Evolutionary conservation across 2,329 filamentous ascomycete species (phyloP), one percentile per base, ranked within the genome.

Genomic region (Fusarium decemcellulare): DNA sequence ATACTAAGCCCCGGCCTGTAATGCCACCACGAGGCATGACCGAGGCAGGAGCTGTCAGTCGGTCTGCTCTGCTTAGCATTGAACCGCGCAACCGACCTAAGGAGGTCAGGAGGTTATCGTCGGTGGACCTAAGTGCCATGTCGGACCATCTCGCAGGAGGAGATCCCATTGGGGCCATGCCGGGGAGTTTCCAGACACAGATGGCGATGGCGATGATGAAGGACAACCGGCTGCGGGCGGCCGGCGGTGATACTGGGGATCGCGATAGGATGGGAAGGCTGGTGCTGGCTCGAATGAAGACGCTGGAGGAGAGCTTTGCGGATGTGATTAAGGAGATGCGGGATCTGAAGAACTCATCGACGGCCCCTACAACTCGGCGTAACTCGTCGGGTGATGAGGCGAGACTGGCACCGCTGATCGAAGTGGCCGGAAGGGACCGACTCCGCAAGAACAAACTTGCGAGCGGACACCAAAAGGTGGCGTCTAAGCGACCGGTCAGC

Each of bases 251-350:
- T 48, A 62, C 77, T 5, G 79, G 76, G 58, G 83, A 84, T 85
- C 88, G 78, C 27, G 91, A 93, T 75, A 88, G 92, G 42, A 92
- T 95, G 87, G 90, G 91, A 71, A 88, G 93, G 59, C 86, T 97
- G 47, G 92, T 98, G 80, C 84, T 98, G 47, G 93, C 94, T 9
- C 86, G 94, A 36, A 98, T 98, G 94, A 96, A 96, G 78, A 95
- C 92, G 8, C 85, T 98, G 3, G 95, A 98, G 78, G 94, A 97
- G 80, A 92, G 94, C 14, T 95, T 98, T 78, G 88, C 92, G 3
- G 93, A 97, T 63, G 91, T 97, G n/a, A 88, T 94, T 60, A 90
- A 89, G 67, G 93, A 96, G 78, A 91, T 97, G 78, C 90, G 92
- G 66, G 88, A 90, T 67, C 81, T 88, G 77, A 88, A 84, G 79